Percentiles rank a stretch among this genome's conserved stretches.
phyloP scores from a whole-genome alignment of 345 rosid genomes.

The Gossypium bickii region DNA sequence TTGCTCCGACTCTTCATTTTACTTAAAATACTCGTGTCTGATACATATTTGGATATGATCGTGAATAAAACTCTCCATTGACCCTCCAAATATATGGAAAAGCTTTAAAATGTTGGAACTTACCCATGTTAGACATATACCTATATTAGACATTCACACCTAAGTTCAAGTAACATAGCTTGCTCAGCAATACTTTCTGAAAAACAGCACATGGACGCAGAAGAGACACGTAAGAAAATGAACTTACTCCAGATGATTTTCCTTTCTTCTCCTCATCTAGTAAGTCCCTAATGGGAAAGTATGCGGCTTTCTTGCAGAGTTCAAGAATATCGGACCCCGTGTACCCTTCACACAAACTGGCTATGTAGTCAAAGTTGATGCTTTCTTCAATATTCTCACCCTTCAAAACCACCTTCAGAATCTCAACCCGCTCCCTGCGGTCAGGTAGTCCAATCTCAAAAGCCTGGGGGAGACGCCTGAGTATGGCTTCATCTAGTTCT shows the following conservation, averaged over 20 bases:
- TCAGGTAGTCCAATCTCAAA: slow-evolving; percentile 97
- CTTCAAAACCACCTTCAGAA: slow-evolving; percentile 78
- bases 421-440: slow-evolving; percentile 59
- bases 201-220: neutral
- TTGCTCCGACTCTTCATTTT: neutral
- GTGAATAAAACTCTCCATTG: neutral
- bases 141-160: neutral
- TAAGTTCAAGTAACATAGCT: neutral
- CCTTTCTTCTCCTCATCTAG: slow-evolving; percentile 81
- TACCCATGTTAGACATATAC: neutral
- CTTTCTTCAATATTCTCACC: slow-evolving; percentile 61
- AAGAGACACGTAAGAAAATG: neutral
- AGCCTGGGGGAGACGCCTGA: slow-evolving; percentile 92
- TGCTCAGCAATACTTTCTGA: slow-evolving; percentile 8
- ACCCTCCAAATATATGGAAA: neutral
- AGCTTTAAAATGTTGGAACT: neutral
- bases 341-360: slow-evolving; percentile 71
- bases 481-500: slow-evolving; percentile 95
- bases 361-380: slow-evolving; percentile 64
- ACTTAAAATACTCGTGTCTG: neutral
- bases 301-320: slow-evolving; percentile 94
- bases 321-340: slow-evolving; percentile 94
- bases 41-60: neutral
- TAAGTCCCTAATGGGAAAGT: slow-evolving; percentile 78
- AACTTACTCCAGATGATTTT: slow-evolving; percentile 50